Evolutionary conservation across 129 eudicot genomes (phyloP).

Genomic region (Rutidosis leptorrhynchoides): DNA sequence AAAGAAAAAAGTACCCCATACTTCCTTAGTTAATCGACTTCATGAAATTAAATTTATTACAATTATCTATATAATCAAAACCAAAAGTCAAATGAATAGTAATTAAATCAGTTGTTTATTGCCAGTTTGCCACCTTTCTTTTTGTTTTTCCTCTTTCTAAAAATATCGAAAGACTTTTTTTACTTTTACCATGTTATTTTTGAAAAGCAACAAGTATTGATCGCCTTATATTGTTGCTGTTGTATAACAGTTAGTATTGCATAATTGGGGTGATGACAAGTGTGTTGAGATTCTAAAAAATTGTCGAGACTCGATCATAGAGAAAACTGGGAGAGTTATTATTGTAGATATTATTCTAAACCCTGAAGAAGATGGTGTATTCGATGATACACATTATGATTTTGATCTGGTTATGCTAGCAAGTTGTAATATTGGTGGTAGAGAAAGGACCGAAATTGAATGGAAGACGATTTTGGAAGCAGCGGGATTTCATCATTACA

Average conservation of each 20-base stretch:
- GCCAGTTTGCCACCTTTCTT: too few species aligned
- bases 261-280: conserved; percentile 39
- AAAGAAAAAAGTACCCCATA: too few species aligned
- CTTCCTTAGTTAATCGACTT: too few species aligned
- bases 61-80: too few species aligned
- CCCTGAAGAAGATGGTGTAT: conserved; percentile 7
- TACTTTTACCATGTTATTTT: too few species aligned
- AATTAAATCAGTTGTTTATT: too few species aligned
- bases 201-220: too few species aligned
- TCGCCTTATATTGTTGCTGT: neutral
- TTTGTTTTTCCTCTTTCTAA: too few species aligned
- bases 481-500: conserved; percentile 34
- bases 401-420: conserved; percentile 31
- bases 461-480: conserved; percentile 33
- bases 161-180: too few species aligned
- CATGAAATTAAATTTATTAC: too few species aligned
- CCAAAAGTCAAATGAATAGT: too few species aligned
- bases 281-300: conserved; percentile 35
- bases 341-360: conserved; percentile 25
- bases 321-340: conserved; percentile 29
- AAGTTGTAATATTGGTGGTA: conserved; percentile 12
- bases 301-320: conserved; percentile 26
- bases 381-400: conserved; percentile 15
- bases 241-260: conserved; percentile 24
- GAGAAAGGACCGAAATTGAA: conserved; percentile 35